phyloP scores from a whole-genome alignment of 140 eudicot genomes.

The Bidens hawaiensis region DNA sequence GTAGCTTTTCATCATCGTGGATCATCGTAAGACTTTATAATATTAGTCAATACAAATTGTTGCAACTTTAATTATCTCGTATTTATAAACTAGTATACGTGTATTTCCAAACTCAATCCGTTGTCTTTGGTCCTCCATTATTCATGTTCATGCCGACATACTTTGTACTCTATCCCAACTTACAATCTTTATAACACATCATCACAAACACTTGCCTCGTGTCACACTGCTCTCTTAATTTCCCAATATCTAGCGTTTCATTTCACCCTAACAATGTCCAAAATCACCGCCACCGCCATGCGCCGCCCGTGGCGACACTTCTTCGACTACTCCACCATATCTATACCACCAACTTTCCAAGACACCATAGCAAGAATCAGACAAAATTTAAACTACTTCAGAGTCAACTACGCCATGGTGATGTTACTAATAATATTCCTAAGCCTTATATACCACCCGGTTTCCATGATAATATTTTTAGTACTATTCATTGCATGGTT shows the following conservation, averaged over 20 bases:
- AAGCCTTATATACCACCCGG: constrained; percentile 64
- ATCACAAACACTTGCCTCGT: too few relatives aligned
- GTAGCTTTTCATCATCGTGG: too few relatives aligned
- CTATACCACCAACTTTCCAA: constrained; percentile 45
- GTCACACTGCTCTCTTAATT: too few relatives aligned
- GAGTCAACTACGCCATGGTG: constrained; percentile 61
- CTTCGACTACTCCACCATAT: constrained; percentile 38
- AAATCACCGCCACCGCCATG: constrained; percentile 25
- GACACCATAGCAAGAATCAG: constrained; percentile 55
- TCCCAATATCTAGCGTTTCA: constrained; percentile 33
- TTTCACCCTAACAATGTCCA: constrained; percentile 20
- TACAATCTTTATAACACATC: too few relatives aligned
- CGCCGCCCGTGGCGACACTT: constrained; percentile 73
- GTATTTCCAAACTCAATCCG: too few relatives aligned
- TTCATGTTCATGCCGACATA: too few relatives aligned
- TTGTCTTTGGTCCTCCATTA: too few relatives aligned
- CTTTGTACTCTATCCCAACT: too few relatives aligned
- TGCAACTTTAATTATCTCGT: too few relatives aligned
- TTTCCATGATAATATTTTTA: constrained; percentile 58
- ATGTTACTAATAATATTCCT: constrained; percentile 48
- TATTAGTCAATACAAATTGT: too few relatives aligned
- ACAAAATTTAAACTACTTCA: constrained; percentile 46
- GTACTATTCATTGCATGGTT: constrained; percentile 52
- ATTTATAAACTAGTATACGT: too few relatives aligned
- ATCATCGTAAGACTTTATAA: too few relatives aligned